phyloP scores from a whole-genome alignment of 2,329 filamentous ascomycete species.

The Monilinia fructigena region DNA sequence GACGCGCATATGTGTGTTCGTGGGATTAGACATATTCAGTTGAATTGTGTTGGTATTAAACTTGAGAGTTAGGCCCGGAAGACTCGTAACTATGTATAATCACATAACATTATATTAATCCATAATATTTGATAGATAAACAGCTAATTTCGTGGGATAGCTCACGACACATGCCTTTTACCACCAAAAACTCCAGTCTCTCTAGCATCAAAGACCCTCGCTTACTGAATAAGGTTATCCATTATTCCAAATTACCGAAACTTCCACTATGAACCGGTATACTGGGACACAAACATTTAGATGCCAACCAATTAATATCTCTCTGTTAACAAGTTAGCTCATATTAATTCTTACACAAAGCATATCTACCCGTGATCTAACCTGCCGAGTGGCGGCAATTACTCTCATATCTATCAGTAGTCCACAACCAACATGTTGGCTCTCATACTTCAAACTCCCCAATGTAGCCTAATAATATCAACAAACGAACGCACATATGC shows the following conservation, averaged over 20 bases:
- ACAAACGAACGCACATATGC: background rate
- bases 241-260: too few relatives aligned
- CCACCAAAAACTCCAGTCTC: background rate
- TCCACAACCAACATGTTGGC: background rate
- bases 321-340: background rate
- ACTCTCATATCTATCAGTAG: too few relatives aligned
- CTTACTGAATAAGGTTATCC: background rate
- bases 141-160: too few relatives aligned
- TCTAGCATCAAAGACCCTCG: background rate
- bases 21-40: too few relatives aligned
- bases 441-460: background rate
- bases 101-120: too few relatives aligned
- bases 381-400: too few relatives aligned
- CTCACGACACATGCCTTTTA: background rate
- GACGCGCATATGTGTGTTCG: too few relatives aligned
- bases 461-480: background rate
- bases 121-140: too few relatives aligned
- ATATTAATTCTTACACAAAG: background rate
- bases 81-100: too few relatives aligned
- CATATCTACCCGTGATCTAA: background rate
- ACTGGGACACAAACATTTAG: background rate
- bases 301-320: background rate
- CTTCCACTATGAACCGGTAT: background rate
- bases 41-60: too few relatives aligned
- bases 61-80: too few relatives aligned